Evolutionary conservation across 2,329 filamentous ascomycete species (phyloP), one percentile per base, ranked within the genome.

Genomic region (Ophiostoma populinum): DNA sequence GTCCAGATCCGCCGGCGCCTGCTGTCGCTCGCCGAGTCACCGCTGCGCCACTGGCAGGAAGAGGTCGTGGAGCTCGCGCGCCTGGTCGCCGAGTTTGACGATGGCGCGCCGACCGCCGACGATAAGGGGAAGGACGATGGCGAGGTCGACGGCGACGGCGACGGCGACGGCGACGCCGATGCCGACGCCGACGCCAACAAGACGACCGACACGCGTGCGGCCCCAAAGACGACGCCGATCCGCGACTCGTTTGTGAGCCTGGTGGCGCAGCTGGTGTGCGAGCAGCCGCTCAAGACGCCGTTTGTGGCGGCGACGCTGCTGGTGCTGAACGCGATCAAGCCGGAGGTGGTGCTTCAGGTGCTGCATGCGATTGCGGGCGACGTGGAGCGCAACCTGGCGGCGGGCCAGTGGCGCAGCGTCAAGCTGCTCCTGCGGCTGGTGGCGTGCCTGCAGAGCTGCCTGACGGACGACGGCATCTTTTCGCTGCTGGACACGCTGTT

Each of bases 231-330:
- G 73, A 77, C 45, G 78, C 85, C 45, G 60, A n/a, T 92, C 36
- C 75, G 75, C 44, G 67, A 64, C 21, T 72, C 66, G 34, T 92
- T 92, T 53, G 62, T 80, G 44, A 70, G 77, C 38, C 66, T 92
- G 20, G 63, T 75, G 7, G 59, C 86, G 39, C 80, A 87, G 55
- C 65, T 95, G 44, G 67, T 80, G 28, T 54, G 82, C 24, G 90
- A 98, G 58, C 90, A 98, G 58, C 90, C 90, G 1, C 77, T 98
- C 55, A 95, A 95, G 63, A 92, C 85, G n/a, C 87, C 90, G 0
- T 95, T 94, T 52, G 68, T 92, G 24, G 85, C 86, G 8, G 82
- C 80, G 15, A 75, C 87, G 11, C 68, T 92, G 28, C 66, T 93
- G 39, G 69, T 83, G 38, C 69, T 76, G 44, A 94, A 95, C 58